Conservation (phyloP, 73 alveolate species). For the Symbiodinium natans region DNA sequence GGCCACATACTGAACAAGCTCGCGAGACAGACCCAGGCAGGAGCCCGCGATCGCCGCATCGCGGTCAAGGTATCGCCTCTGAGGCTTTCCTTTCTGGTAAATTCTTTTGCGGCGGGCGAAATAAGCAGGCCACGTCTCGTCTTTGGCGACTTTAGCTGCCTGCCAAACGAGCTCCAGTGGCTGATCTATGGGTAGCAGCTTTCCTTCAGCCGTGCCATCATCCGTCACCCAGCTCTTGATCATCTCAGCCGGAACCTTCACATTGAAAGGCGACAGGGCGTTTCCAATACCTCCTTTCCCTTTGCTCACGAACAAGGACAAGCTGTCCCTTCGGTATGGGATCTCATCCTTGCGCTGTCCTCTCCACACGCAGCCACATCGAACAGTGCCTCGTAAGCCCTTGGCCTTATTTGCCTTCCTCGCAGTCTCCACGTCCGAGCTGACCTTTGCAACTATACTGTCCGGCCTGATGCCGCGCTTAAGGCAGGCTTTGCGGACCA, state of each 20-base stretch:
- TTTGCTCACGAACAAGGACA: not conserved
- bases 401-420: not conserved
- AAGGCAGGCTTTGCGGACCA: conserved; percentile 18
- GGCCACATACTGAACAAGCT: not conserved
- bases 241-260: not conserved
- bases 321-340: not conserved
- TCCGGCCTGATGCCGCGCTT: conserved; percentile 15
- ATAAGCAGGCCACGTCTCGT: not conserved
- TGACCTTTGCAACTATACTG: not conserved
- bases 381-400: not conserved
- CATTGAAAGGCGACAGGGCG: not conserved
- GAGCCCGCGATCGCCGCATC: not conserved
- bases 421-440: not conserved
- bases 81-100: not conserved
- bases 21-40: not conserved
- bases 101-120: not conserved
- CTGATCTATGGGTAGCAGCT: not conserved
- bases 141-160: not conserved
- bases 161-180: conserved; percentile 3
- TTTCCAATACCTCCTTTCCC: not conserved
- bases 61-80: not conserved
- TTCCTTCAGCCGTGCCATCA: not conserved
- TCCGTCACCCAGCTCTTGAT: not conserved
- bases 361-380: not conserved
- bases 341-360: conserved; percentile 1